A percentile compares a stretch with the other conserved stretches of the same genome.
Evolutionary conservation across 148 eudicot species (phyloP).

Genomic region (Arctostaphylos glauca): DNA sequence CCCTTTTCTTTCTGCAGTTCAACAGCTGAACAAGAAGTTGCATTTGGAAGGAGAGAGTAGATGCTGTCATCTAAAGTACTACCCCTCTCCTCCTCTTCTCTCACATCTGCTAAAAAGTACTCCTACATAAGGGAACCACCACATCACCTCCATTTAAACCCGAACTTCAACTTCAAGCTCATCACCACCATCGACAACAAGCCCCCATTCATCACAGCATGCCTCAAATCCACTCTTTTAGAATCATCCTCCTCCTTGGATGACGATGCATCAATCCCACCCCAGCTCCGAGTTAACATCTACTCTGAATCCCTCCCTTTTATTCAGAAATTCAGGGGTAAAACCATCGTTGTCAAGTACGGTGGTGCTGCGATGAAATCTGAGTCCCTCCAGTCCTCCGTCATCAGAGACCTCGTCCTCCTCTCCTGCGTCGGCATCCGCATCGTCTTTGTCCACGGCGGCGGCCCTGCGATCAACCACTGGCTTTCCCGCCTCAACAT

Average conservation of each 20-base stretch:
- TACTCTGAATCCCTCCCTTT: conserved; percentile 75
- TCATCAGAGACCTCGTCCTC: conserved; percentile 62
- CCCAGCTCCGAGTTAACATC: conserved; percentile 50
- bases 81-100: not conserved
- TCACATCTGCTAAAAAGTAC: not conserved
- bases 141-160: not conserved
- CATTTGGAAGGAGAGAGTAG: not conserved
- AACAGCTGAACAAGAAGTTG: not conserved
- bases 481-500: conserved; percentile 57
- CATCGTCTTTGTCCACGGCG: conserved; percentile 72
- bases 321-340: conserved; percentile 71
- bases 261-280: not conserved
- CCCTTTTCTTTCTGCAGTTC: not conserved
- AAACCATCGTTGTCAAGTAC: conserved; percentile 75
- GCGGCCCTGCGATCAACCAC: conserved; percentile 77
- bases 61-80: not conserved
- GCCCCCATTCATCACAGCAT: not conserved
- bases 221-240: conserved; percentile 4
- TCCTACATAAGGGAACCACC: not conserved
- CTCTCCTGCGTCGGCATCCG: conserved; percentile 71
- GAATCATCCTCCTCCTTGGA: not conserved
- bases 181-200: not conserved
- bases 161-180: not conserved
- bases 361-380: conserved; percentile 92
- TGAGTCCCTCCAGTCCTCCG: conserved; percentile 63